Conservation (phyloP, 768 basidiomycete species). For the Boletus speciosus region DNA sequence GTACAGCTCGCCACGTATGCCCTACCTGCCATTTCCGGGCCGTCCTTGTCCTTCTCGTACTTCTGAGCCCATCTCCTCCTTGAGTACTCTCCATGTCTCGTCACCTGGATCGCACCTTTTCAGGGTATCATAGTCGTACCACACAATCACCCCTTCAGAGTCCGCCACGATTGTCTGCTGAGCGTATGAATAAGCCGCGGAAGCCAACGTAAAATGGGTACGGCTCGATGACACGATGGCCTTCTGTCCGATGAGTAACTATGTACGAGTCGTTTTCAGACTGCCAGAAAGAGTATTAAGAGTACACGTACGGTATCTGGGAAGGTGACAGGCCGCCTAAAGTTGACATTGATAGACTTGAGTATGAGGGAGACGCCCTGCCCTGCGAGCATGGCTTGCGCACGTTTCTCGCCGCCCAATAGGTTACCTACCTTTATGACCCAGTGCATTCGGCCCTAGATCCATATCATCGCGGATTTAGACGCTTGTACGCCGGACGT, state of each 20-base stretch:
- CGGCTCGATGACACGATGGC: slow-evolving; percentile 37
- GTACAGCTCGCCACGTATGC: neutral
- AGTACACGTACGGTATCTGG: slow-evolving; percentile 62
- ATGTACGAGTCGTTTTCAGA: neutral
- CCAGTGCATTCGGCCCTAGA: slow-evolving; percentile 68
- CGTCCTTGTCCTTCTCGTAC: slow-evolving; percentile 14
- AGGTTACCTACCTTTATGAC: slow-evolving; percentile 52
- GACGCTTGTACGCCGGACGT: neutral
- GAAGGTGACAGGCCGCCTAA: slow-evolving; percentile 66
- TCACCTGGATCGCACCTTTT: slow-evolving; percentile 63
- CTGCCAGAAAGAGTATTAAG: neutral
- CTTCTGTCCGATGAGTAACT: slow-evolving; percentile 66
- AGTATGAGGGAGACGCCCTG: slow-evolving; percentile 71
- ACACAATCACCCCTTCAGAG: slow-evolving; percentile 62
- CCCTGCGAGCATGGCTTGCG: slow-evolving; percentile 55
- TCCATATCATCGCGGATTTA: neutral
- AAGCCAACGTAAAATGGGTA: slow-evolving; percentile 48
- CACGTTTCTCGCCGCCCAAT: slow-evolving; percentile 56
- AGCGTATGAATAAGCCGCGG: slow-evolving; percentile 59
- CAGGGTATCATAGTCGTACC: slow-evolving; percentile 74
- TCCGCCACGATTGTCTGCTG: slow-evolving; percentile 64
- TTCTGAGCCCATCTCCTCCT: slow-evolving; percentile 17
- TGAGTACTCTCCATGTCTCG: slow-evolving; percentile 37
- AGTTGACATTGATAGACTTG: slow-evolving; percentile 66
- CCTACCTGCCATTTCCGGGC: neutral